Base-by-base conservation (phyloP, 139 green algal species). In the Micractinium sp. region DNA sequence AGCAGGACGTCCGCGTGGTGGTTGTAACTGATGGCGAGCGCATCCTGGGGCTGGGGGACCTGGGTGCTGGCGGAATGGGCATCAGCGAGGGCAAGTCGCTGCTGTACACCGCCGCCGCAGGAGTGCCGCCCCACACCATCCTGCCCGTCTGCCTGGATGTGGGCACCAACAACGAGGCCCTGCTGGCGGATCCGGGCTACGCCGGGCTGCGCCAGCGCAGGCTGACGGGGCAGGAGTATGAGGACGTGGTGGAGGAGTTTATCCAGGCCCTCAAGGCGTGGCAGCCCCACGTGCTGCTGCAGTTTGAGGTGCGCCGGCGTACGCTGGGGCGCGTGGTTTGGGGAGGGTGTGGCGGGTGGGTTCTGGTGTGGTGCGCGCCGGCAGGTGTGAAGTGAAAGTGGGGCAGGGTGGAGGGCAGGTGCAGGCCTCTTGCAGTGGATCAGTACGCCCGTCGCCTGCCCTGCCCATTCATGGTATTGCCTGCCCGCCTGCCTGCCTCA, bases 141-240 rank as follows among this genome's bases (percentile, higher is more conserved):
- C 93, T 99, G 81, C 97, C 97, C 1, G 89, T 99, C 4, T 93
- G 86, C 60, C 88, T 99, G 47, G 97, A 99, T 87, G 96, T 98
- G 41, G 97, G 97, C 76, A 99, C 96, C 79, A 96, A 98, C 93
- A 97, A 97, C 88, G 66, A 94, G 81, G 38, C 77, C 25, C 94
- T 99, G 81, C 92, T 97, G 12, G 82, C 93, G 0, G 95, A 98
- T 89, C 94, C 95, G 0, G 69, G 90, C 0, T 98, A 99, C 87
- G 75, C 89, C 31, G 96, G 97, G 13, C 87, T 91, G 87, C 92
- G 88, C 78, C 38, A 92, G 31, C 56, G 35, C 25, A 90, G 96
- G 0, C 1, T 92, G 20, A 82, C 81, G 13, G 91, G 91, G 5
- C 83, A 56, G 19, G 91, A 89, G 18, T 97, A 96, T 86, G 89